Conservation (phyloP, 108 stramenopile genomes). For the Pseudonitzschia pungens region DNA sequence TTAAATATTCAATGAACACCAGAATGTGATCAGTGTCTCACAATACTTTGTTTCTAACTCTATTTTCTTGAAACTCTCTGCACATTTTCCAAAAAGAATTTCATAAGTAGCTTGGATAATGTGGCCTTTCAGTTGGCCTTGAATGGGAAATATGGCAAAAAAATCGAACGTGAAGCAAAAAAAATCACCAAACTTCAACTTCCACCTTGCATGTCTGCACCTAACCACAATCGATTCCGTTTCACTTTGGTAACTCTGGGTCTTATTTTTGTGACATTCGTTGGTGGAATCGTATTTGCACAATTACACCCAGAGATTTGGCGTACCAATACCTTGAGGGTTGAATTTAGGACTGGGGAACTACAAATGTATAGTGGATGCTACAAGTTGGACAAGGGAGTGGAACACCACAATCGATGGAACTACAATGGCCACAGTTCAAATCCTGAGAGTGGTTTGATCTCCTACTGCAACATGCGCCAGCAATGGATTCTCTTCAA, state of each 20-base stretch:
- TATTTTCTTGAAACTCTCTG: neutral
- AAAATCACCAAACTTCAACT: neutral
- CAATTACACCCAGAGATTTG: neutral
- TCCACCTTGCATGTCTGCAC: neutral
- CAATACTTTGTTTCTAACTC: no score
- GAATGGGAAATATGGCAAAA: neutral
- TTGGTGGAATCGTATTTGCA: no score
- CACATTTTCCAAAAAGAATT: no score
- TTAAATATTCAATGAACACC: no score
- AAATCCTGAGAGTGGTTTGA: neutral
- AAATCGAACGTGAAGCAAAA: neutral
- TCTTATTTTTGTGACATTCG: neutral
- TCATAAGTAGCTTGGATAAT: no score
- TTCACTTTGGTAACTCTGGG: neutral
- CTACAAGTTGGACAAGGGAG: neutral
- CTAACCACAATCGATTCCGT: no score
- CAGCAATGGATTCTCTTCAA: constrained; percentile 8
- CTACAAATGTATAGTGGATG: neutral
- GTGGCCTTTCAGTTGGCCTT: neutral
- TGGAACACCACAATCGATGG: neutral
- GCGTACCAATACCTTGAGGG: neutral
- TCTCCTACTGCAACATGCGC: neutral
- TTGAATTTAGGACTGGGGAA: constrained; percentile 1
- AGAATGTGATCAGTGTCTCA: no score
- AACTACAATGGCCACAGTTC: neutral